A percentile compares a stretch with the other conserved stretches of the same genome.
phyloP scores from a whole-genome alignment of 495 filamentous ascomycete species.

The Daldinia loculata region DNA sequence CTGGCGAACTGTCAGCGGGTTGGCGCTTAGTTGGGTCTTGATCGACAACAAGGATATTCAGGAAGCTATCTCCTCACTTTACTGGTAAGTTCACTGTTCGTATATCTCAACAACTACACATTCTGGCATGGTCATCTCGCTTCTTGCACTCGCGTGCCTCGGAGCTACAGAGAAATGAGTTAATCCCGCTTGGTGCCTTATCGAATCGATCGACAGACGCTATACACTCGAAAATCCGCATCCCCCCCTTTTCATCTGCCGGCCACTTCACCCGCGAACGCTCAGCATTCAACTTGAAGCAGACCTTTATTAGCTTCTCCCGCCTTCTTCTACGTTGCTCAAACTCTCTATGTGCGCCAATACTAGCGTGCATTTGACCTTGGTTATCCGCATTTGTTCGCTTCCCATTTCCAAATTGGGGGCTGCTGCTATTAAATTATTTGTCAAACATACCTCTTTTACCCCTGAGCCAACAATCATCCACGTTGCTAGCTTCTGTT shows the following conservation, averaged over 20 bases:
- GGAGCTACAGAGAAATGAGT: background rate
- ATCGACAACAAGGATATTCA: conserved; percentile 38
- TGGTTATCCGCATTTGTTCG: conserved; percentile 44
- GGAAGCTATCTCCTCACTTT: conserved; percentile 15
- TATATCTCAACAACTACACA: conserved; percentile 8
- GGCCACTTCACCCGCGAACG: conserved; percentile 11
- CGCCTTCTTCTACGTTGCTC: conserved; percentile 31
- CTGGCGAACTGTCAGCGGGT: conserved; percentile 43
- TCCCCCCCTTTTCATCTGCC: conserved; percentile 30
- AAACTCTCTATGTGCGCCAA: conserved; percentile 36
- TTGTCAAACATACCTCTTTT: conserved; percentile 27
- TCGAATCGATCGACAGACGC: conserved; percentile 7
- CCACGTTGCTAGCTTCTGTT: conserved; percentile 21
- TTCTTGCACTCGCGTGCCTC: conserved; percentile 5
- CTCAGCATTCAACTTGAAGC: conserved; percentile 32
- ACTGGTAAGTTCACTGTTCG: conserved; percentile 8
- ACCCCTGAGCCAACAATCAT: conserved; percentile 17
- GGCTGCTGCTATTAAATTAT: conserved; percentile 34
- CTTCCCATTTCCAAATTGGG: conserved; percentile 46
- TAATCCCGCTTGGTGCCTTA: background rate
- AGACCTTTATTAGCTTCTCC: conserved; percentile 17
- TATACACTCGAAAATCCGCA: conserved; percentile 13
- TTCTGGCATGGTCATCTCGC: background rate
- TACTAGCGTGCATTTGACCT: conserved; percentile 23
- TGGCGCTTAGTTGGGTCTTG: conserved; percentile 31